phyloP scores from a whole-genome alignment of 257 asterid species.

The Rubia yunnanensis region DNA sequence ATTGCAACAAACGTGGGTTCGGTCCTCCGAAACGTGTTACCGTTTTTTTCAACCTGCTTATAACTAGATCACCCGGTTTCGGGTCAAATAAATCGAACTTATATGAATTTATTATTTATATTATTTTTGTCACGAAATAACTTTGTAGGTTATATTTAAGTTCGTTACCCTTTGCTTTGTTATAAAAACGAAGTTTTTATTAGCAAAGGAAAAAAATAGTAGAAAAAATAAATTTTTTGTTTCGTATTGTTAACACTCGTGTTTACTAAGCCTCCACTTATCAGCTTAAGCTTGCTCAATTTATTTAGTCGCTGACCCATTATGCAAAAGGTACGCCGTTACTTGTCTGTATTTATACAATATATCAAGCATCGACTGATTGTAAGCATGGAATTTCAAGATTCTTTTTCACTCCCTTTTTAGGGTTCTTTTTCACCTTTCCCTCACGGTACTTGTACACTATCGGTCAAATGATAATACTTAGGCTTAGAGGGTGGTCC shows the following conservation, averaged over 20 bases:
- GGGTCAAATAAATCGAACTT: no score
- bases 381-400: constrained; percentile 6
- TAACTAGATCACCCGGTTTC: constrained; percentile 3
- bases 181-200: no score
- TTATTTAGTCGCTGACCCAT: not conserved
- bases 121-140: no score
- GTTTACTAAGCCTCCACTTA: not conserved
- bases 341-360: no score
- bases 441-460: constrained; percentile 12
- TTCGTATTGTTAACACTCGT: not conserved
- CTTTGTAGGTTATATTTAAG: no score
- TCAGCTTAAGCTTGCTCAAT: not conserved
- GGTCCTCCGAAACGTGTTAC: constrained; percentile 5
- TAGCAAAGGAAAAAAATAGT: no score
- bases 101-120: no score
- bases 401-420: not conserved
- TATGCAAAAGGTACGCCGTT: constrained; percentile 9
- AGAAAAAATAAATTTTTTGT: no score
- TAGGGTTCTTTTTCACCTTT: constrained; percentile 10
- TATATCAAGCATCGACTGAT: constrained; percentile 1
- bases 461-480: constrained; percentile 3
- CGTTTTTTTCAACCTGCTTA: constrained; percentile 1
- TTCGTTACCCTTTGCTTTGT: no score
- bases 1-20: not conserved
- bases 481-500: constrained; percentile 12